These are phyloP conservation scores for Botrytis deweyae DNA, from an alignment of 2,329 filamentous ascomycete genomes.

Conservation along the genomic window DNA sequence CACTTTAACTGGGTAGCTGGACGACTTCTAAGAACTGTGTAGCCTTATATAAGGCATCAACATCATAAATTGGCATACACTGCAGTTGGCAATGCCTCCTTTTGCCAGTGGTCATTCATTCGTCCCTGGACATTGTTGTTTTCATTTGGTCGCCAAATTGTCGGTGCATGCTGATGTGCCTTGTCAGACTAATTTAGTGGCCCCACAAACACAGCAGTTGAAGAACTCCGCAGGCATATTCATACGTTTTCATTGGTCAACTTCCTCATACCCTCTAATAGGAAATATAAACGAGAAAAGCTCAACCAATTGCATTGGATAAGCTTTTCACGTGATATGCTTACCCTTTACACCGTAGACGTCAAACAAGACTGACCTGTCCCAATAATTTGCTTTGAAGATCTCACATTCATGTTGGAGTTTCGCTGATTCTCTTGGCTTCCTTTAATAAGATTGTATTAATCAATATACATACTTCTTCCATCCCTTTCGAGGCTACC, in stretches of 20 bases:
- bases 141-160: background rate
- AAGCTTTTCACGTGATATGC: background rate
- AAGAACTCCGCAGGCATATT: background rate
- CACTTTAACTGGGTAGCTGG: background rate
- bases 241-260: background rate
- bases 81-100: background rate
- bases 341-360: background rate
- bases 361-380: background rate
- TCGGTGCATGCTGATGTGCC: background rate
- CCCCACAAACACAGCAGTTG: background rate
- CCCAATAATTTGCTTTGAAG: background rate
- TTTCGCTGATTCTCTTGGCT: background rate
- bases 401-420: background rate
- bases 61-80: background rate
- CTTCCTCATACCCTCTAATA: constrained; percentile 12
- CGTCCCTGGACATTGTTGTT: background rate
- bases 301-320: background rate
- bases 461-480: background rate
- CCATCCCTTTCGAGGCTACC: constrained; percentile 9
- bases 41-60: background rate
- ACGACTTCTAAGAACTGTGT: too few species aligned
- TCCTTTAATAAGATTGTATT: background rate
- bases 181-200: background rate
- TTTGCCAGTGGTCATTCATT: background rate
- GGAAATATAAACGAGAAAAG: background rate